A percentile compares a stretch with the other conserved stretches of the same genome.
Evolutionary conservation across 805 yeast species (phyloP).

Genomic region (Blastobotrys peoriensis): DNA sequence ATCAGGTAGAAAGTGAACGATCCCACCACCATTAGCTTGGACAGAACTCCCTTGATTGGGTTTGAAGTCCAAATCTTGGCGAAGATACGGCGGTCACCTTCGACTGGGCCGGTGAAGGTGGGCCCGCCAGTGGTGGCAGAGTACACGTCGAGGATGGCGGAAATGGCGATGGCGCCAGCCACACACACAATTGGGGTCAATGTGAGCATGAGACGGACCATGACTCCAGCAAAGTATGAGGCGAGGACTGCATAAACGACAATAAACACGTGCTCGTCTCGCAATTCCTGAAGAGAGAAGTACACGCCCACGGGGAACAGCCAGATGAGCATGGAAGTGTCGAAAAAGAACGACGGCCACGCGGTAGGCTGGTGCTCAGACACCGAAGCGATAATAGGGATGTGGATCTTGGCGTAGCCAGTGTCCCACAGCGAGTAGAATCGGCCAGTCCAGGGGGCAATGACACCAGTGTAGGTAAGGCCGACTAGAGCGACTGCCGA

Average conservation of each 20-base stretch:
- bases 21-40: slow-evolving; percentile 57
- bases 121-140: slow-evolving; percentile 42
- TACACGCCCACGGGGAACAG: slow-evolving; percentile 97
- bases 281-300: slow-evolving; percentile 79
- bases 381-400: slow-evolving; percentile 97
- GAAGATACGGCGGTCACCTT: slow-evolving; percentile 14
- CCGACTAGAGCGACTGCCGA: slow-evolving; percentile 70
- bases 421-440: slow-evolving; percentile 99
- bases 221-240: slow-evolving; percentile 97
- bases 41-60: slow-evolving; percentile 28
- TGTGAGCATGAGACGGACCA: slow-evolving; percentile 96
- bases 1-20: slow-evolving; percentile 69
- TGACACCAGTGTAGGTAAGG: slow-evolving; percentile 84
- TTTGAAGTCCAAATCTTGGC: slow-evolving; percentile 15
- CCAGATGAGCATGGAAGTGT: slow-evolving; percentile 90
- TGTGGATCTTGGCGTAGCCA: slow-evolving; percentile 92
- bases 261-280: slow-evolving; percentile 88
- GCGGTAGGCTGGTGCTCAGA: slow-evolving; percentile 99
- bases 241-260: slow-evolving; percentile 89
- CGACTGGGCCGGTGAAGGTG: slow-evolving; percentile 7
- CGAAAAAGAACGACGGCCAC: slow-evolving; percentile 98
- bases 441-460: slow-evolving; percentile 99
- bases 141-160: slow-evolving; percentile 78
- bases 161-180: slow-evolving; percentile 80
- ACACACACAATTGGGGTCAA: slow-evolving; percentile 96